phyloP scores from a whole-genome alignment of 495 filamentous ascomycete species.

The Talaromyces nanjingensis region DNA sequence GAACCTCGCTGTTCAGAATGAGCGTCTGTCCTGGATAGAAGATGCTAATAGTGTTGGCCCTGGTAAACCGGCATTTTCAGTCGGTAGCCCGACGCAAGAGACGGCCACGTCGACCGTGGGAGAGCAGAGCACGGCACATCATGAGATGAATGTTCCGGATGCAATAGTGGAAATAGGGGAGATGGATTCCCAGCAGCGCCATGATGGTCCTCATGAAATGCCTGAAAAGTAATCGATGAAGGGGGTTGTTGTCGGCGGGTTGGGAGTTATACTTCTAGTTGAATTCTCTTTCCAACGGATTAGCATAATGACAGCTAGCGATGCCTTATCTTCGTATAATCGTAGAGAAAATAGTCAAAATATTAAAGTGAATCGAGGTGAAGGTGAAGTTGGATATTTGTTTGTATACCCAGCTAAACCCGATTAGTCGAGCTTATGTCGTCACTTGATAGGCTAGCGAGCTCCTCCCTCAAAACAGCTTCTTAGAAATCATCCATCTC shows the following conservation, averaged over 20 bases:
- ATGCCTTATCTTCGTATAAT: not conserved
- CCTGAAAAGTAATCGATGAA: no score
- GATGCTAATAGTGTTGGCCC: not conserved
- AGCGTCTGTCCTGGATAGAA: not conserved
- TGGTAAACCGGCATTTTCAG: not conserved
- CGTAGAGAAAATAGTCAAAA: not conserved
- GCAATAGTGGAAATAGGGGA: not conserved
- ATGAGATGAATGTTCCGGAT: not conserved
- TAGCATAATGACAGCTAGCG: no score
- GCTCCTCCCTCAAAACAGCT: not conserved
- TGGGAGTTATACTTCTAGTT: no score
- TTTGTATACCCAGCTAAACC: not conserved
- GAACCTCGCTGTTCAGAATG: not conserved
- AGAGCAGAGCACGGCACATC: not conserved
- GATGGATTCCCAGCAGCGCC: not conserved
- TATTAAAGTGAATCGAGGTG: not conserved
- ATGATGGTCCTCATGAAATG: not conserved
- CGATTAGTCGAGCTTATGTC: slow-evolving; percentile 1
- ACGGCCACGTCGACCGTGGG: not conserved
- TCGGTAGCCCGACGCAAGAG: not conserved
- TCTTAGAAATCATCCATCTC: not conserved
- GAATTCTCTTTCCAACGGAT: no score
- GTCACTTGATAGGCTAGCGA: not conserved
- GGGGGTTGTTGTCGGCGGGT: no score
- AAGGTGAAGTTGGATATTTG: not conserved